These are phyloP conservation scores for Arctium minus DNA, from an alignment of 129 eudicot species.

Conservation along the genomic window DNA sequence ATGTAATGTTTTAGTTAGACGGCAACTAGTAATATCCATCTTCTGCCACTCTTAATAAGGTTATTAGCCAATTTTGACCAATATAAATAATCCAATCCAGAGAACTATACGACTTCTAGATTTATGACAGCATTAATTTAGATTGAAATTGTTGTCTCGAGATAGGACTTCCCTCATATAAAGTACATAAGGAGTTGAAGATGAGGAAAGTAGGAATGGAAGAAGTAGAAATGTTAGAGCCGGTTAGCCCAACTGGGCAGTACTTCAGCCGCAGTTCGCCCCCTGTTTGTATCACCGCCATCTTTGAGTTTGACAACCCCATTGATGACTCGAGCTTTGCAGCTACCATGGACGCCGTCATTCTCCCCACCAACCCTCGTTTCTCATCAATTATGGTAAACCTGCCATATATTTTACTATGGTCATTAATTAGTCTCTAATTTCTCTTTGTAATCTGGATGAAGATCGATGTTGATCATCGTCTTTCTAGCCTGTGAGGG, in stretches of 20 bases:
- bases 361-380: conserved; percentile 51
- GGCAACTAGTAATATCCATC: too few species aligned
- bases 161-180: too few species aligned
- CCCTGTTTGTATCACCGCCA: conserved; percentile 35
- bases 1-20: too few species aligned
- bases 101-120: too few species aligned
- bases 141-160: too few species aligned
- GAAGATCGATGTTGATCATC: background rate
- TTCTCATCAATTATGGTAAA: conserved; percentile 49
- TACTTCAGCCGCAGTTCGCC: conserved; percentile 47
- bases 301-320: conserved; percentile 50
- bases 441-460: background rate
- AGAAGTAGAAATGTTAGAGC: conserved; percentile 24
- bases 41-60: too few species aligned
- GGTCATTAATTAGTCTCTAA: background rate
- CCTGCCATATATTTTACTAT: background rate
- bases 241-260: conserved; percentile 59
- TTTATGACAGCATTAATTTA: too few species aligned
- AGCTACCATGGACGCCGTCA: conserved; percentile 16
- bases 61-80: too few species aligned
- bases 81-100: too few species aligned
- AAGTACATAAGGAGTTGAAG: background rate
- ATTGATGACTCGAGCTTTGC: conserved; percentile 36
- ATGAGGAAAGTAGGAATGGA: background rate
- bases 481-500: too few species aligned